A percentile compares a stretch with the other conserved stretches of the same genome.
phyloP scores from a whole-genome alignment of 1,284 basidiomycete genomes.

The Boletus semigastroideus region DNA sequence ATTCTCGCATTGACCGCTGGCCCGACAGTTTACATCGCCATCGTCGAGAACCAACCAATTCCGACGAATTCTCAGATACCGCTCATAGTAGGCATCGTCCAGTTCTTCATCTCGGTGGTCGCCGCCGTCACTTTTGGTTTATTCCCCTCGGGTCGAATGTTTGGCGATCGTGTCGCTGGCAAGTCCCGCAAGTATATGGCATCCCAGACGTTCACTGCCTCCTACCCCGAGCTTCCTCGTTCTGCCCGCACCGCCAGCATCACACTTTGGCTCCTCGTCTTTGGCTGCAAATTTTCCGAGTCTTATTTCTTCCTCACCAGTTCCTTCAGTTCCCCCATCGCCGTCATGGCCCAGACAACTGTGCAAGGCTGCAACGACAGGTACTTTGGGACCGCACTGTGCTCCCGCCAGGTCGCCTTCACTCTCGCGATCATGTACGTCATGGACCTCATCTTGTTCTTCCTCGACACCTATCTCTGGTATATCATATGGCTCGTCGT shows the following conservation, averaged over 20 bases:
- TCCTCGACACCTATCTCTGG: slow-evolving; percentile 97
- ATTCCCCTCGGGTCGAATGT: slow-evolving; percentile 91
- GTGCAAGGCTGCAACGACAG: slow-evolving; percentile 85
- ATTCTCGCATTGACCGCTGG: slow-evolving; percentile 85
- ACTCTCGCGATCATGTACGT: slow-evolving; percentile 94
- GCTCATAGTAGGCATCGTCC: slow-evolving; percentile 83
- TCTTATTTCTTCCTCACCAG: slow-evolving; percentile 96
- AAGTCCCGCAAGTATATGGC: slow-evolving; percentile 95
- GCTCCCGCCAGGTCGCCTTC: slow-evolving; percentile 88
- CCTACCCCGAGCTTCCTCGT: slow-evolving; percentile 76
- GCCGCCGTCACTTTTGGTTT: slow-evolving; percentile 80
- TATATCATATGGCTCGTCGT: slow-evolving; percentile 96
- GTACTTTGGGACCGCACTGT: slow-evolving; percentile 76
- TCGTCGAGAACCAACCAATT: slow-evolving; percentile 62
- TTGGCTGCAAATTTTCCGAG: slow-evolving; percentile 89
- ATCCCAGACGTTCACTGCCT: slow-evolving; percentile 95
- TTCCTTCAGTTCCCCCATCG: slow-evolving; percentile 89
- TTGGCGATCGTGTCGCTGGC: slow-evolving; percentile 93
- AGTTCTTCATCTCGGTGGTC: slow-evolving; percentile 85
- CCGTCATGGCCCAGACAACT: slow-evolving; percentile 89
- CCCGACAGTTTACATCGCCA: slow-evolving; percentile 88
- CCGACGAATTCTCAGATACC: slow-evolving; percentile 56
- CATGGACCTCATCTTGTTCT: slow-evolving; percentile 94
- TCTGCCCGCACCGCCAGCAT: slow-evolving; percentile 77
- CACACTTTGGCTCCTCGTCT: slow-evolving; percentile 86